phyloP scores from a whole-genome alignment of 768 basidiomycete species.

The Suillus fuscotomentosus region DNA sequence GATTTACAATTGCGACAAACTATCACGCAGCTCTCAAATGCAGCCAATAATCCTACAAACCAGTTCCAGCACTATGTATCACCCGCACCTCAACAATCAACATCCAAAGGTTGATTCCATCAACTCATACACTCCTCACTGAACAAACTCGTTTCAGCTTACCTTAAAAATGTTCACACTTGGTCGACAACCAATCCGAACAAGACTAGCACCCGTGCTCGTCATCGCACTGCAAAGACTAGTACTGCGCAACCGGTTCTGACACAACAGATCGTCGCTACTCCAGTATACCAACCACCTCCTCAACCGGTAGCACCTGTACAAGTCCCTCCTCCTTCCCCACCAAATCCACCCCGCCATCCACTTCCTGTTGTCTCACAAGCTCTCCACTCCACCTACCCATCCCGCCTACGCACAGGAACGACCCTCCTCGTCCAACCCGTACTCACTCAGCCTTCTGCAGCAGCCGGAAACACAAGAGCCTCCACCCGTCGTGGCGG shows the following conservation, averaged over 20 bases:
- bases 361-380: slow-evolving; percentile 65
- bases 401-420: slow-evolving; percentile 89
- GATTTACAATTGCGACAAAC: slow-evolving; percentile 66
- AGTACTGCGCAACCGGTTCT: slow-evolving; percentile 34
- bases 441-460: slow-evolving; percentile 46
- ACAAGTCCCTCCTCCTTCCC: slow-evolving; percentile 27
- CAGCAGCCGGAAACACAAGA: slow-evolving; percentile 35
- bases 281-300: slow-evolving; percentile 37
- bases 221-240: slow-evolving; percentile 34
- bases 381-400: slow-evolving; percentile 78
- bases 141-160: slow-evolving; percentile 36
- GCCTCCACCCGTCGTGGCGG: slow-evolving; percentile 58
- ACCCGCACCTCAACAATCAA: slow-evolving; percentile 26
- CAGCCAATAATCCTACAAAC: slow-evolving; percentile 27
- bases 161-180: slow-evolving; percentile 67
- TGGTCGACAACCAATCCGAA: slow-evolving; percentile 66
- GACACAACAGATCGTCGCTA: slow-evolving; percentile 32
- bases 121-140: background rate
- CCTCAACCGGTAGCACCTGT: slow-evolving; percentile 23
- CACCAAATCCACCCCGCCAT: slow-evolving; percentile 51
- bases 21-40: slow-evolving; percentile 50
- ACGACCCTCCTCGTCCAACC: slow-evolving; percentile 91
- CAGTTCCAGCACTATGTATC: slow-evolving; percentile 35
- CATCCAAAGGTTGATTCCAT: slow-evolving; percentile 26
- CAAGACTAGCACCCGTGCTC: slow-evolving; percentile 37